A percentile compares a stretch with the other conserved stretches of the same genome.
Evolutionary conservation across 179 eudicot species (phyloP).

Genomic region (Monotropa hypopitys): DNA sequence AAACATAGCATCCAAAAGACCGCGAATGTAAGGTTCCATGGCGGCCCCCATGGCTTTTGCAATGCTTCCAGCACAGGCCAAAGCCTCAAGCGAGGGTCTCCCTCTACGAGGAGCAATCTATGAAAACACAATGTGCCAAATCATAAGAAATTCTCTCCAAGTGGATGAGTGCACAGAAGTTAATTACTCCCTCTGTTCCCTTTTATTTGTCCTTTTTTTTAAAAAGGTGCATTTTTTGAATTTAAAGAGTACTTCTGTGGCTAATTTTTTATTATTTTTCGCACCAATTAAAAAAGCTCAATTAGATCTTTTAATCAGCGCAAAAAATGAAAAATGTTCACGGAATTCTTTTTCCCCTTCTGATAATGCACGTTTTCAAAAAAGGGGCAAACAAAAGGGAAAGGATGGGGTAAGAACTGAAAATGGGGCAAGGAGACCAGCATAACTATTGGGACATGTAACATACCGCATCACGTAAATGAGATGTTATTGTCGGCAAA

Average conservation of each 20-base stretch:
- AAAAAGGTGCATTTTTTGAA: too few species aligned
- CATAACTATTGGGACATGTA: background rate
- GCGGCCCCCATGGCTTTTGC: slow-evolving; percentile 87
- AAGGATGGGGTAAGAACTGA: background rate
- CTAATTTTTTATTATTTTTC: too few species aligned
- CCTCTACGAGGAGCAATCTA: slow-evolving; percentile 99
- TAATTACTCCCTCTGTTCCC: background rate
- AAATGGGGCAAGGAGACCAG: background rate
- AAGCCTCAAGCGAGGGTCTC: slow-evolving; percentile 81
- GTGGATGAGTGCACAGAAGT: background rate
- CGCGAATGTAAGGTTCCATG: slow-evolving; percentile 73
- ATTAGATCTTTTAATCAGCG: too few species aligned
- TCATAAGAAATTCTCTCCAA: background rate
- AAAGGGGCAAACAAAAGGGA: background rate
- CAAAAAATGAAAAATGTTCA: too few species aligned
- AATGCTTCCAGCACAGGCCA: slow-evolving; percentile 83
- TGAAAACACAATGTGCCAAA: background rate
- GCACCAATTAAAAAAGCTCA: background rate
- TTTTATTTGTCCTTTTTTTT: too few species aligned
- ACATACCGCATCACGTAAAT: slow-evolving; percentile 90
- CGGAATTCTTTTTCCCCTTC: too few species aligned
- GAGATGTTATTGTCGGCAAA: slow-evolving; percentile 98
- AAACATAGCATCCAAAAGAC: slow-evolving; percentile 88
- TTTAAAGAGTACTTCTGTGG: too few species aligned
- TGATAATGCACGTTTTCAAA: too few species aligned